Conservation (phyloP, 345 rosid genomes). For the Bruguiera sexangula region DNA sequence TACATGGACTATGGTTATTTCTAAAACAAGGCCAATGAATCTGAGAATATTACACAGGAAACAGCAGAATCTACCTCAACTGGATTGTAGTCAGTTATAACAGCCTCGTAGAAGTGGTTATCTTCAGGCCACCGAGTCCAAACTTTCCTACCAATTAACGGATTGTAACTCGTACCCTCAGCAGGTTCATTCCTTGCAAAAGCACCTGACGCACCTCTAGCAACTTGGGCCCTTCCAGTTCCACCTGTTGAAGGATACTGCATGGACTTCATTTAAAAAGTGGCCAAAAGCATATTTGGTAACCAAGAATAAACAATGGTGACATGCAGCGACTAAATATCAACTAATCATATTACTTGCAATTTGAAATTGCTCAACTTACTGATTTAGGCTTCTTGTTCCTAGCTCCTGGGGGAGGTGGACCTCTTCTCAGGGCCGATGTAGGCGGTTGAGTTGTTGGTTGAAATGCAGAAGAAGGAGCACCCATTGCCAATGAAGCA, state of each 20-base stretch:
- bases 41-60: conserved; percentile 8
- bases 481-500: conserved; percentile 72
- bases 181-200: conserved; percentile 60
- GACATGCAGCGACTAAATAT: not conserved
- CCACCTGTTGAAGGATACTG: conserved; percentile 65
- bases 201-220: conserved; percentile 44
- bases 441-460: conserved; percentile 81
- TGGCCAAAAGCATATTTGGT: conserved; percentile 26
- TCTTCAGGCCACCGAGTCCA: conserved; percentile 99
- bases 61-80: conserved; percentile 44
- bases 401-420: conserved; percentile 60
- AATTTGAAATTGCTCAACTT: conserved; percentile 30
- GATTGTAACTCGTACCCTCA: conserved; percentile 57
- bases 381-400: conserved; percentile 85
- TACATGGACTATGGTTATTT: conserved; percentile 16
- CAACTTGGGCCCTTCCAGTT: conserved; percentile 63
- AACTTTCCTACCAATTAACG: conserved; percentile 77
- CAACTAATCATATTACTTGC: conserved; percentile 4
- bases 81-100: conserved; percentile 69
- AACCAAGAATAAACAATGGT: conserved; percentile 13
- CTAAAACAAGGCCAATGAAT: conserved; percentile 18
- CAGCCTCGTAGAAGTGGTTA: conserved; percentile 84
- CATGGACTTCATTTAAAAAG: conserved; percentile 48
- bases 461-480: conserved; percentile 71
- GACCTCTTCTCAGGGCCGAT: conserved; percentile 69